Evolutionary conservation across 2,329 filamentous ascomycete genomes (phyloP).

Genomic region (Chaetomium olivaceum): DNA sequence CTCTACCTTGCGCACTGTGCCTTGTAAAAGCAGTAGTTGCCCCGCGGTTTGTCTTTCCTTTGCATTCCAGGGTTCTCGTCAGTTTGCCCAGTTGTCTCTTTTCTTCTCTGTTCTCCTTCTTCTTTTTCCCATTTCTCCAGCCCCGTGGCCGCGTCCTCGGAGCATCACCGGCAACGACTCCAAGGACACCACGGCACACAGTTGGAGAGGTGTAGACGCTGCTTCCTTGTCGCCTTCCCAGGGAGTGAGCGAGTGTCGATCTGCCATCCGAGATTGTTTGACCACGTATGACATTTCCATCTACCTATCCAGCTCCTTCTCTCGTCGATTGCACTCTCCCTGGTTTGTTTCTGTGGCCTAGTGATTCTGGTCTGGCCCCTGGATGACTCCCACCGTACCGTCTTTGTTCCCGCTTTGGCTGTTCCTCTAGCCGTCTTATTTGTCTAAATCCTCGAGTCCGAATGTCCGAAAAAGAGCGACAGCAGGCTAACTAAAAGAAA

Average conservation of each 20-base stretch:
- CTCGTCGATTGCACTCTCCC: neutral
- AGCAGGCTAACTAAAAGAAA: conserved; percentile 13
- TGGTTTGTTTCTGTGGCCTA: neutral
- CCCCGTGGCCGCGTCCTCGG: conserved; percentile 1
- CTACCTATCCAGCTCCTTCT: neutral
- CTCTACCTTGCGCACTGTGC: conserved; percentile 22
- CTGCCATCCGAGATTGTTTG: conserved; percentile 16
- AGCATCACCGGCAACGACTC: conserved; percentile 4
- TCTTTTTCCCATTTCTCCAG: conserved; percentile 5
- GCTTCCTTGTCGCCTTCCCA: conserved; percentile 6
- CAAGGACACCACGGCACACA: conserved; percentile 15
- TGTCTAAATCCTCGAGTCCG: neutral
- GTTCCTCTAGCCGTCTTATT: neutral
- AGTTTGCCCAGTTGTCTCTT: neutral
- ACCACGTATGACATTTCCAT: conserved; percentile 3
- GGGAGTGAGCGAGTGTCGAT: conserved; percentile 12
- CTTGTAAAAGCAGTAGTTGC: conserved; percentile 18
- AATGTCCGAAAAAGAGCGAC: neutral
- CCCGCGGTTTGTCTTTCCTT: conserved; percentile 14
- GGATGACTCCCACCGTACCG: neutral
- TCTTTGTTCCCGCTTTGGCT: conserved; percentile 3
- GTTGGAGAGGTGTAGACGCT: conserved; percentile 18
- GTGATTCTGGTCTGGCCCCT: neutral
- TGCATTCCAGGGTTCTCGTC: neutral
- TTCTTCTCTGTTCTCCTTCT: conserved; percentile 3